These are phyloP conservation scores for Glycine soja DNA, from an alignment of 306 rosid genomes.

Conservation along the genomic window DNA sequence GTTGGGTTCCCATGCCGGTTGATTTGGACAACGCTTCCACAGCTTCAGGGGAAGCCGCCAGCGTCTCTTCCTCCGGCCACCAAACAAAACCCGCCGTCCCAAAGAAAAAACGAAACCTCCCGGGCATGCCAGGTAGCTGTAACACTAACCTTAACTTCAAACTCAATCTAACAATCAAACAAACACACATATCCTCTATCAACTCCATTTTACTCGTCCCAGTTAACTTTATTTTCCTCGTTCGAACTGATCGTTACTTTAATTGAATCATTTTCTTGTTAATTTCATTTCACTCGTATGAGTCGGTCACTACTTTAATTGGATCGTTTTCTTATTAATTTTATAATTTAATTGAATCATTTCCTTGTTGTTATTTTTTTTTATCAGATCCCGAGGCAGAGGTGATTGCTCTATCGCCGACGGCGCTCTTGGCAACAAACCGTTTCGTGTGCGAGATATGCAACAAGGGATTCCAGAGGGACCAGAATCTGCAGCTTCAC, in stretches of 20 bases:
- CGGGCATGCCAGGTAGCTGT: slow-evolving; percentile 90
- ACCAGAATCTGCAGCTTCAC: slow-evolving; percentile 96
- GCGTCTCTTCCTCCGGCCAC: slow-evolving; percentile 80
- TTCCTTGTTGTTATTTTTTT: too few species aligned
- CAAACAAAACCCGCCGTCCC: slow-evolving; percentile 56
- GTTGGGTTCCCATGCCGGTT: slow-evolving; percentile 59
- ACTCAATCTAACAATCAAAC: too few species aligned
- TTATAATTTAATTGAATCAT: too few species aligned
- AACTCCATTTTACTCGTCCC: too few species aligned
- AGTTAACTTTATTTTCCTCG: too few species aligned
- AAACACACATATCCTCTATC: too few species aligned
- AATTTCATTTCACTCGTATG: too few species aligned
- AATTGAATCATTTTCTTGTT: too few species aligned
- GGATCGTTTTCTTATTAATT: too few species aligned
- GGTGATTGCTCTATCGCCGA: slow-evolving; percentile 92
- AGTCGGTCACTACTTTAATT: too few species aligned
- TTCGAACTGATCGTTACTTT: too few species aligned
- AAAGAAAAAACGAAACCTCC: slow-evolving; percentile 85
- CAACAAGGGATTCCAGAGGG: slow-evolving; percentile 94
- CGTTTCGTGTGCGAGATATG: slow-evolving; percentile 94
- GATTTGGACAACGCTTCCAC: slow-evolving; percentile 78
- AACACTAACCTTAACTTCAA: too few species aligned
- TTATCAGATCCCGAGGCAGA: slow-evolving; percentile 91
- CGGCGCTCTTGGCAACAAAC: slow-evolving; percentile 81
- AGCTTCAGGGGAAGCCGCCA: slow-evolving; percentile 87